Evolutionary conservation across 1,284 basidiomycete species (phyloP), one percentile per base, ranked within the genome.

Genomic region (Phaffia rhodozyma): DNA sequence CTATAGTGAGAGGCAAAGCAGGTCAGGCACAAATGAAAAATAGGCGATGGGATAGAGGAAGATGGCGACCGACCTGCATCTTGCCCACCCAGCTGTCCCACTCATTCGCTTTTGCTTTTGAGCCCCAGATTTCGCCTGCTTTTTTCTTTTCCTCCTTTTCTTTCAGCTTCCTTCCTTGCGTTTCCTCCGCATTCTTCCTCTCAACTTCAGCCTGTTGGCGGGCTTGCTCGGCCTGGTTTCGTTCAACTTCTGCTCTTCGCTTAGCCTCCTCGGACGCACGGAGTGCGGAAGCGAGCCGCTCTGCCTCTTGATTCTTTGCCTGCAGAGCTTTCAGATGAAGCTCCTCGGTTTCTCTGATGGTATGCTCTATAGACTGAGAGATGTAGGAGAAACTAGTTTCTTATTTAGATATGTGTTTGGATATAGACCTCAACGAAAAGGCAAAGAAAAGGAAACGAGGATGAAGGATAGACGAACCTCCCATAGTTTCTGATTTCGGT

Each of bases 311-410:
- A 59, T 74, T 77, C 65, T 74, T 78, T 13, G 77, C 77, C 29
- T 79, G 73, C 61, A 81, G 57, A 47, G 63, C 66, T 16, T 29
- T 59, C 9, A 59, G 55, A 38, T 62, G 66, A 11, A 57, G 84
- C n/a, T 83, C 82, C 67, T 87, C 83, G 69, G 87, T 86, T 5
- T 75, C 50, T 69, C 81, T 80, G 67, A 89, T 87, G 2, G 79
- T 82, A 1, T 67, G 70, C 72, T 89, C 86, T 60, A 87, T 81
- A 9, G 82, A 77, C 25, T 65, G 54, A 47, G 4, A 25, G n/a
- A 27, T 43, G 30, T 23, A 5, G 5, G 20, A 1, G 38, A 43
- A 30, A 5, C 50, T 59, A 57, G 52, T 30, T 56, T 16, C 13
- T 30, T 29, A 57, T 50, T 59, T 38, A 49, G 62, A 32, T 50